phyloP scores from a whole-genome alignment of 352 stramenopile genomes.

The Phytophthora cryptogea region DNA sequence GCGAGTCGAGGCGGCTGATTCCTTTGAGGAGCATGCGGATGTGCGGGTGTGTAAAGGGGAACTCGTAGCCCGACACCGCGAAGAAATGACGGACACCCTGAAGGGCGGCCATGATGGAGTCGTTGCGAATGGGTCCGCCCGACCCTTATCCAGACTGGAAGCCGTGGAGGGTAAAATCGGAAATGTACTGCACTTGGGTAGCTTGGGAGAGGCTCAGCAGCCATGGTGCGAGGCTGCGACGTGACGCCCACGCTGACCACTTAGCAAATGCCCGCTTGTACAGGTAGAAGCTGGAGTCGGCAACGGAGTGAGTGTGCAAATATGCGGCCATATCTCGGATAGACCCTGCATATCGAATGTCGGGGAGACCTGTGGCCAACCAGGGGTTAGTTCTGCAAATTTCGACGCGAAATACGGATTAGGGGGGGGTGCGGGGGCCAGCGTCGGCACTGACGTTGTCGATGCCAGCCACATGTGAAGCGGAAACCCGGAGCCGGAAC shows the following conservation, averaged over 20 bases:
- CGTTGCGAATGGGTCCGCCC: background rate
- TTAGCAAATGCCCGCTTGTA: background rate
- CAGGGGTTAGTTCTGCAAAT: no score
- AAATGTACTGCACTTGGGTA: constrained; percentile 11
- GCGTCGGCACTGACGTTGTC: no score
- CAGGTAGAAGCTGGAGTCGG: background rate
- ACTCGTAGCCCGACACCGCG: background rate
- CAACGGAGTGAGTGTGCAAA: no score
- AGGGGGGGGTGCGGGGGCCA: no score
- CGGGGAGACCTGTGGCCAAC: no score
- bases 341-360: no score
- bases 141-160: constrained; percentile 14
- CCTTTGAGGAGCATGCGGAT: constrained; percentile 10
- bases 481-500: no score
- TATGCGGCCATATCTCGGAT: no score
- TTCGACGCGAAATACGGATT: no score
- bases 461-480: no score
- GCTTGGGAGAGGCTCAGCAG: background rate
- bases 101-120: constrained; percentile 10
- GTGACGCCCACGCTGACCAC: constrained; percentile 2
- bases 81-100: constrained; percentile 13
- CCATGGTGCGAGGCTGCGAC: background rate
- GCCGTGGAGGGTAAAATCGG: constrained; percentile 15
- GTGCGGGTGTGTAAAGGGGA: constrained; percentile 12
- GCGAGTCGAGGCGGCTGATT: no score